phyloP scores from a whole-genome alignment of 306 rosid species.

The Gynostemma pentaphyllum region DNA sequence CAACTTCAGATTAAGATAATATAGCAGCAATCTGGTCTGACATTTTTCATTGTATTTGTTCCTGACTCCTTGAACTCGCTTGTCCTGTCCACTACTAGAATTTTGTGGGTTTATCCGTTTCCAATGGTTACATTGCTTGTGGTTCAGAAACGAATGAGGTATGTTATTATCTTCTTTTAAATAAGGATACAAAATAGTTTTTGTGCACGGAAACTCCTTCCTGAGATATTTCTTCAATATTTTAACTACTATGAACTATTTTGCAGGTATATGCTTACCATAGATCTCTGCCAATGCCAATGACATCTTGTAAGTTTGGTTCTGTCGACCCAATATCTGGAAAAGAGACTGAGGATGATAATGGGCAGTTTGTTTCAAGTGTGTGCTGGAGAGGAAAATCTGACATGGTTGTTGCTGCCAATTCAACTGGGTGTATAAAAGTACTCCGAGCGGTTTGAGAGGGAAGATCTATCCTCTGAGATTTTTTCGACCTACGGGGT shows the following conservation, averaged over 20 bases:
- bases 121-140: slow-evolving; percentile 82
- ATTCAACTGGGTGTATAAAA: slow-evolving; percentile 83
- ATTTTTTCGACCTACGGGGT: neutral
- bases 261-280: slow-evolving; percentile 74
- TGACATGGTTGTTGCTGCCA: slow-evolving; percentile 75
- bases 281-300: slow-evolving; percentile 77
- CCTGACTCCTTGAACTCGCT: neutral
- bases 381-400: slow-evolving; percentile 94
- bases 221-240: neutral
- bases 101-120: slow-evolving; percentile 78
- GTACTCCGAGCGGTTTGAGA: slow-evolving; percentile 65
- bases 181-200: neutral
- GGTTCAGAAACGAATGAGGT: slow-evolving; percentile 99
- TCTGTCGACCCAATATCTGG: slow-evolving; percentile 77
- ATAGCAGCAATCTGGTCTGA: neutral
- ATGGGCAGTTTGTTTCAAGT: slow-evolving; percentile 82
- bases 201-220: neutral
- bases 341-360: slow-evolving; percentile 73
- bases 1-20: neutral
- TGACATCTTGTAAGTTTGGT: slow-evolving; percentile 76
- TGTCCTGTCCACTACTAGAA: slow-evolving; percentile 29
- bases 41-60: slow-evolving; percentile 6
- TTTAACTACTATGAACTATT: neutral
- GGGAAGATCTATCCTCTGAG: neutral
- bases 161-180: slow-evolving; percentile 14